Evolutionary conservation across 768 basidiomycete species (phyloP), one percentile per base, ranked within the genome.

Genomic region (Tricholoma hemisulphureum): DNA sequence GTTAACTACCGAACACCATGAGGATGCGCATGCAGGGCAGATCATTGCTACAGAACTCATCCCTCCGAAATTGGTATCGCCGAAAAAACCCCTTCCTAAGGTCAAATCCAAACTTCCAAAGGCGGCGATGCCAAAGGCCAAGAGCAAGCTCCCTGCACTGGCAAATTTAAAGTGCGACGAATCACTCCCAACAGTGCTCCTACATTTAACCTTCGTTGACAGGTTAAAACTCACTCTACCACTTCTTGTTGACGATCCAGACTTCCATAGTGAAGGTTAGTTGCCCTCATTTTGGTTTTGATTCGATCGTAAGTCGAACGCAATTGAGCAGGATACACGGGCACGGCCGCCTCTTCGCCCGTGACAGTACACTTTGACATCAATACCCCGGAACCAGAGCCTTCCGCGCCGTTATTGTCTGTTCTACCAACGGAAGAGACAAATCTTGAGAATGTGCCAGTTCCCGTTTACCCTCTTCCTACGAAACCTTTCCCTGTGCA

Each of bases 401-500:
- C 66, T 24, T 55, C 65, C 14, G 73, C 72, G 7, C 71, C 77
- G 37, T 69, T 68, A 13, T 63, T 65, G 18, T 58, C 68, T 24
- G 64, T 67, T 23, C 61, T 73, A 4, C 58, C 66, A 8, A 70
- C 72, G 23, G 80, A 78, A 53, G 82, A 83, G 29, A 71, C 76
- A 21, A 82, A 79, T 37, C 75, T 88, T 41, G 84, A 88, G 52
- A 81, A 74, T 53, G 75, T 80, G 18, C 82, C 89, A 1, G 77
- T 88, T 2, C 91, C 91, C 3, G 71, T 86, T 26, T 93, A 91
- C 61, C 88, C 91, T 1, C 80, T 92, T 21, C 90, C 91, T 11
- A 81, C 85, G n/a, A 91, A 88, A 70, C 89, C 90, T 0, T 91
- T 91, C 73, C 85, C 88, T 0, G 91, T 93, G 11, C 89, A 90